These are phyloP conservation scores for Solanum sparsipilum DNA, from an alignment of 257 asterid genomes.

Conservation along the genomic window DNA sequence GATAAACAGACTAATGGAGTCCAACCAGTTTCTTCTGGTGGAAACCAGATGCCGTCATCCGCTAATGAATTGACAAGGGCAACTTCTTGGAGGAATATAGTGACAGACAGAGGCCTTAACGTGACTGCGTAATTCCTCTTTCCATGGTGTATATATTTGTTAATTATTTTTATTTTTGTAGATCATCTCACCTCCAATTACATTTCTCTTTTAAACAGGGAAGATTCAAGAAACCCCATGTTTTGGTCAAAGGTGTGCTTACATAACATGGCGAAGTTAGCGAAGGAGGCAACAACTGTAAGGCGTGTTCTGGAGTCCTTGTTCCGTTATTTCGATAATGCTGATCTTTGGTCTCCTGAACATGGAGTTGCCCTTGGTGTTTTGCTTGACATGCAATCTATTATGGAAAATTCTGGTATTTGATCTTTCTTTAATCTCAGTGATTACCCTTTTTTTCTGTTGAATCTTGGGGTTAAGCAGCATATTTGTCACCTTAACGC, in stretches of 20 bases:
- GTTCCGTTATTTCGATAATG: conserved; percentile 56
- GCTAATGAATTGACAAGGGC: conserved; percentile 41
- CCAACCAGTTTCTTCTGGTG: conserved; percentile 23
- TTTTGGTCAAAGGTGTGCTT: conserved; percentile 74
- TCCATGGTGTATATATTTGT: conserved; percentile 2
- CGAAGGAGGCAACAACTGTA: conserved; percentile 61
- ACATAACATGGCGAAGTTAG: conserved; percentile 69
- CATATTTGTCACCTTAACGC: conserved; percentile 7
- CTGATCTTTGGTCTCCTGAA: conserved; percentile 60
- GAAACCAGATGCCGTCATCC: conserved; percentile 19
- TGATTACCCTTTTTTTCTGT: neutral
- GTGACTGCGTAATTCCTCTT: conserved; percentile 38
- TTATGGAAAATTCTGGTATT: conserved; percentile 54
- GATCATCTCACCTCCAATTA: conserved; percentile 13
- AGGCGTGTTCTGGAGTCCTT: conserved; percentile 69
- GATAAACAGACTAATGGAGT: conserved; percentile 11
- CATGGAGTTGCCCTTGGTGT: conserved; percentile 54
- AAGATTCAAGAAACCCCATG: conserved; percentile 44
- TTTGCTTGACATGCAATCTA: conserved; percentile 59
- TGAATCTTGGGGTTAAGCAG: neutral
- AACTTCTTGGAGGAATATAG: conserved; percentile 59
- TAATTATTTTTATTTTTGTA: conserved; percentile 4
- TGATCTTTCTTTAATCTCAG: neutral
- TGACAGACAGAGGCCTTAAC: conserved; percentile 42
- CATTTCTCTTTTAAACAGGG: conserved; percentile 34